Evolutionary conservation across 441 rosid species (phyloP), one percentile per base, ranked within the genome.

Genomic region (Sinapis alba): DNA sequence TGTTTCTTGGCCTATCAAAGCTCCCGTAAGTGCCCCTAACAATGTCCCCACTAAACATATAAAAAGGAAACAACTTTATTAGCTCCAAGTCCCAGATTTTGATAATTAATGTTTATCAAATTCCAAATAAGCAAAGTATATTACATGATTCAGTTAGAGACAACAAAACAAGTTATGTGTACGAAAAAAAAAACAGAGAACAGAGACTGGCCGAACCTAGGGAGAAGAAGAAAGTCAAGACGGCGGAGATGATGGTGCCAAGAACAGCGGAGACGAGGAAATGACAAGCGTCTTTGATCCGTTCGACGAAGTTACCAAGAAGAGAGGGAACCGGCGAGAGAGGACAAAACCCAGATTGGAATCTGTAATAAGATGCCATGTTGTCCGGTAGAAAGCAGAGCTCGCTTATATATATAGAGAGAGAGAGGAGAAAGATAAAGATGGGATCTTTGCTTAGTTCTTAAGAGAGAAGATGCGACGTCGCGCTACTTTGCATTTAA

Each of bases 1-100:
- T 0, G 98, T 93, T 81, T 93, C 99, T 84, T 96, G 98, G 32
- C 99, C 99, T 54, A 95, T 95, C 79, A 95, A 83, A 79, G 99
- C 99, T 45, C 99, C 99, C 0, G 98, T 93, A 86, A 93, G 75
- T 79, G 98, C 97, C 12, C 99, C 99, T 50, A 95, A 84, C 86
- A 95, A 85, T 28, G 97, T 90, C 6, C 99, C 99, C 66, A 93
- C 99, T 95, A 85, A 80, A 84, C 30, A 76, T 19, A 28, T n/a
- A 8, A 57, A 4, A 77, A 65, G 66, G 27, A 26, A 76, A 41
- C 71, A 69, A 0, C 71, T n/a, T n/a, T n/a, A n/a, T n/a, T n/a
- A n/a, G n/a, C n/a, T n/a, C n/a, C n/a, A n/a, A n/a, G n/a, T n/a
- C n/a, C n/a, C n/a, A n/a, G n/a, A n/a, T n/a, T n/a, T n/a, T n/a